A percentile compares a stretch with the other conserved stretches of the same genome.
Evolutionary conservation across 2,329 filamentous ascomycete species (phyloP).

Genomic region (Stromatinia cepivora): DNA sequence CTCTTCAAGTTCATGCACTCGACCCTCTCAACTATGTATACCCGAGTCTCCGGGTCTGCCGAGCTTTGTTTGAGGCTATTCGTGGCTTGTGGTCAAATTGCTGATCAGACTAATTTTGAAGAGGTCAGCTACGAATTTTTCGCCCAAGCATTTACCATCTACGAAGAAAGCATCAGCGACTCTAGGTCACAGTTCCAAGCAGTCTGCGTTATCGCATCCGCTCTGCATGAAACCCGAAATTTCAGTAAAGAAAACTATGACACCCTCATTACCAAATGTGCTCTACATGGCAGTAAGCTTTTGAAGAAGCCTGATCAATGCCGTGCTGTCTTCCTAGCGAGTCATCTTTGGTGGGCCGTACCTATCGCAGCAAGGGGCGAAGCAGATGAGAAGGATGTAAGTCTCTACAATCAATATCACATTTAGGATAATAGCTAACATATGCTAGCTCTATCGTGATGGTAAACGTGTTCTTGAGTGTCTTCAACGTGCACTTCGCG

Average conservation of each 20-base stretch:
- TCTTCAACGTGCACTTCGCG: constrained; percentile 88
- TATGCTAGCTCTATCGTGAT: constrained; percentile 81
- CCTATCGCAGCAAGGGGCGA: constrained; percentile 78
- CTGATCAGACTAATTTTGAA: constrained; percentile 87
- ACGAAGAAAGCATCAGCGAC: constrained; percentile 94
- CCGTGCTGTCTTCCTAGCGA: constrained; percentile 91
- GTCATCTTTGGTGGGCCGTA: constrained; percentile 96
- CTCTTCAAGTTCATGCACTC: constrained; percentile 96
- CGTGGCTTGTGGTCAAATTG: constrained; percentile 86
- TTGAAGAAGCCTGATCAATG: constrained; percentile 98
- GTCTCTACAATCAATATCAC: constrained; percentile 41
- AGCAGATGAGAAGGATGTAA: constrained; percentile 78
- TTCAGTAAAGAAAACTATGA: constrained; percentile 99
- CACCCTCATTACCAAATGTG: constrained; percentile 96
- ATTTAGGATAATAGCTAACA: constrained; percentile 30
- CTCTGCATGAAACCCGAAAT: constrained; percentile 81
- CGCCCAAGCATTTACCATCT: constrained; percentile 95
- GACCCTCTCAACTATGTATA: constrained; percentile 81
- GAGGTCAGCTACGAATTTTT: constrained; percentile 98
- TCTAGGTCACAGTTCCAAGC: constrained; percentile 97
- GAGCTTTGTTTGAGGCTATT: constrained; percentile 90
- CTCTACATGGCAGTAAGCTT: constrained; percentile 93
- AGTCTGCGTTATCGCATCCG: constrained; percentile 89
- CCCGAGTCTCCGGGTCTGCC: constrained; percentile 77
- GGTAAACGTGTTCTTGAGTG: constrained; percentile 97